Conservation (phyloP, 2,329 filamentous ascomycete genomes). For the Curvularia sp. region DNA sequence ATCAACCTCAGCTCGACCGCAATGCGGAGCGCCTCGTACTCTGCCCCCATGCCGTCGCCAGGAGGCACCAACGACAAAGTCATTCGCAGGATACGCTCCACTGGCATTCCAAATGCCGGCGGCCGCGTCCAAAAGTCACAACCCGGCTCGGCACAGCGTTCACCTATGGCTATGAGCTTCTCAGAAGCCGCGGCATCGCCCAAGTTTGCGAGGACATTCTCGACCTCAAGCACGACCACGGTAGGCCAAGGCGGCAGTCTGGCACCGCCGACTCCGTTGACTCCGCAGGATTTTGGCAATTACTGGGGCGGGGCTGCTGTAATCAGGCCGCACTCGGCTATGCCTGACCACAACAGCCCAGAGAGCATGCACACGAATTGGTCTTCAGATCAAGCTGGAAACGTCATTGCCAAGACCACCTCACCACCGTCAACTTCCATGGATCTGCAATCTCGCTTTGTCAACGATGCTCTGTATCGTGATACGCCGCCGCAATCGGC, state of each 20-base stretch:
- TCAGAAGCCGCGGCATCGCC: constrained; percentile 58
- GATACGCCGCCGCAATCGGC: constrained; percentile 61
- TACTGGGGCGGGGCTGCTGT: constrained; percentile 52
- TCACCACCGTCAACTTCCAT: constrained; percentile 58
- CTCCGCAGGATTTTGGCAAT: constrained; percentile 52
- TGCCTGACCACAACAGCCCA: constrained; percentile 51
- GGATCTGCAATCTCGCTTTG: constrained; percentile 41
- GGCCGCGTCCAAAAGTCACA: constrained; percentile 58
- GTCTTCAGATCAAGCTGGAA: constrained; percentile 49
- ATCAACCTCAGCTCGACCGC: constrained; percentile 52
- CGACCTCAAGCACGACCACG: constrained; percentile 47
- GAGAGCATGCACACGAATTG: constrained; percentile 47
- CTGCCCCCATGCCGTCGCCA: constrained; percentile 51
- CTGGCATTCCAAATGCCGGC: constrained; percentile 53
- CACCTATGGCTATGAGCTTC: constrained; percentile 56
- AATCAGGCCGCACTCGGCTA: constrained; percentile 37
- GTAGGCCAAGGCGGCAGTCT: constrained; percentile 51
- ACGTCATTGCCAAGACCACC: constrained; percentile 45
- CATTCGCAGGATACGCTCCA: constrained; percentile 58
- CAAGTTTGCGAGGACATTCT: constrained; percentile 53
- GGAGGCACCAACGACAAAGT: constrained; percentile 49
- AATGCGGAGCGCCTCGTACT: constrained; percentile 54
- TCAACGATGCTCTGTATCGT: constrained; percentile 49
- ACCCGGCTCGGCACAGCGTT: constrained; percentile 57
- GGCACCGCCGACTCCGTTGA: constrained; percentile 58